phyloP scores from a whole-genome alignment of 257 asterid genomes.

The Capsicum chinense region DNA sequence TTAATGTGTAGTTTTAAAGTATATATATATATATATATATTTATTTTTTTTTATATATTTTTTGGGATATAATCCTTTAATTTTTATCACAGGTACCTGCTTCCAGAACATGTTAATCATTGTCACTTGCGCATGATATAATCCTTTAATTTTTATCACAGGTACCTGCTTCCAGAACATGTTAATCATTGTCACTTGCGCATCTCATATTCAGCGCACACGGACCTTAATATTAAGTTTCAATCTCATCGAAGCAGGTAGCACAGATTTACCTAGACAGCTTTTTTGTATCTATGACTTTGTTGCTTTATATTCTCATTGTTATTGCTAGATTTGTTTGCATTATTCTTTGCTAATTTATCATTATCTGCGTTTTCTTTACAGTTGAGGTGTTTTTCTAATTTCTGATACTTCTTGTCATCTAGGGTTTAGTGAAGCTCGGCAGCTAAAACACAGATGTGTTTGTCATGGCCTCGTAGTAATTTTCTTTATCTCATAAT shows the following conservation, averaged over 20 bases:
- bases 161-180: conserved; percentile 85
- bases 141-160: conserved; percentile 41
- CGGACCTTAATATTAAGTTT: conserved; percentile 83
- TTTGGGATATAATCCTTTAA: conserved; percentile 25
- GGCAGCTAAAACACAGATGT: conserved; percentile 70
- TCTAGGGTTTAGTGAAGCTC: conserved; percentile 82
- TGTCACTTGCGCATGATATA: conserved; percentile 61
- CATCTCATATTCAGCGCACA: conserved; percentile 87
- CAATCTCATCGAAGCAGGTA: conserved; percentile 94
- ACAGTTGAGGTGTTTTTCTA: conserved; percentile 45
- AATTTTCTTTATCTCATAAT: conserved; percentile 60
- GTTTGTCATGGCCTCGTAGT: conserved; percentile 63
- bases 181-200: conserved; percentile 68
- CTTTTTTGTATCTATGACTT: conserved; percentile 30
- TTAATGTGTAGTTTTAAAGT: too few species aligned
- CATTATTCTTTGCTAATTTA: conserved; percentile 4
- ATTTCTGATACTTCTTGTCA: conserved; percentile 55
- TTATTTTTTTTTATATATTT: neutral
- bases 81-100: conserved; percentile 67
- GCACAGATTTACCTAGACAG: neutral
- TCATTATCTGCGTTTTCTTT: conserved; percentile 22
- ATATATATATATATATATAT: too few species aligned
- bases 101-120: conserved; percentile 68
- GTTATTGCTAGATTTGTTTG: conserved; percentile 30
- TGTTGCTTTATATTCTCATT: conserved; percentile 32